Base-by-base conservation (phyloP, 179 eudicot species). In the Patellifolia procumbens region DNA sequence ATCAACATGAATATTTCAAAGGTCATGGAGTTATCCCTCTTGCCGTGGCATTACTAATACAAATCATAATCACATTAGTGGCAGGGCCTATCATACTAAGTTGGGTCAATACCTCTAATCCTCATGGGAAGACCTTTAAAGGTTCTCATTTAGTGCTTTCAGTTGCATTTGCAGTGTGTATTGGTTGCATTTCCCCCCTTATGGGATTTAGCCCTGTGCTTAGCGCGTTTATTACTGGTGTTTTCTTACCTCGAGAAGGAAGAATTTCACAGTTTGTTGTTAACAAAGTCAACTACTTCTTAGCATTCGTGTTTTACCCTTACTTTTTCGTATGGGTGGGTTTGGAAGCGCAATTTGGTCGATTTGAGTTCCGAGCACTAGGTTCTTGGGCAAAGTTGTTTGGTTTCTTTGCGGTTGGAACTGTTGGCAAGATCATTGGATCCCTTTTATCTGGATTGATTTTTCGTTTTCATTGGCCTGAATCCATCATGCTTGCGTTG, bases 301-400 rank as follows among this genome's bases (percentile, higher is more conserved):
- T 92, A 20, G 79, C 84, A 66, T 80, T 84, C 24, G 73, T 89
- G n/a, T 94, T 89, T 48, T 85, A 88, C 61, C 98, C 98, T 0
- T 81, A 85, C 72, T 89, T 92, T 74, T 88, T 92, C 74, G 87
- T 91, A 5, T 94, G 96, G 94, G 91, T 92, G 1, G 97, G 98
- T 0, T 68, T 79, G 3, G 94, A 88, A 79, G 86, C 89, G 22
- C 85, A 86, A 15, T 80, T 94, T 15, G 8, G 73, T 6, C 74
- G 69, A 34, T 87, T 91, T 79, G 86, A 76, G n/a, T 83, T 49
- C 28, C 52, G 51, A 2, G 63, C n/a, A 0, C 0, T 78, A 13
- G 46, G 78, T 37, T 68, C 94, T 20, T 92, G 96, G 98, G 74
- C 75, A 22, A 82, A 76, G 69, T 53, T 94, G 58, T 72, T 86